These are phyloP conservation scores for Curvularia eragrostidis DNA, from an alignment of 2,329 filamentous ascomycete species.

Conservation along the genomic window DNA sequence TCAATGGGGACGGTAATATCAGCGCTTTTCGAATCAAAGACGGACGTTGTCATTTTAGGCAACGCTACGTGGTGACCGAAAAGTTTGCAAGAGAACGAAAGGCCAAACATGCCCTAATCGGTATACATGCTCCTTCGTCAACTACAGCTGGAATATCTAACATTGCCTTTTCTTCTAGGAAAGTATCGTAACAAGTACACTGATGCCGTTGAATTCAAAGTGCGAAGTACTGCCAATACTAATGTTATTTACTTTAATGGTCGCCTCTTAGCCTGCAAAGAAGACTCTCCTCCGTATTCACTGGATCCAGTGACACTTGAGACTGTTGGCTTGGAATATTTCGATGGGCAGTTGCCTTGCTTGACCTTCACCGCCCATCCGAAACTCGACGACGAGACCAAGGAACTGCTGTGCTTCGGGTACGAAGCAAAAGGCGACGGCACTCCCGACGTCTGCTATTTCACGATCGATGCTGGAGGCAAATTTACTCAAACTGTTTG, in stretches of 20 bases:
- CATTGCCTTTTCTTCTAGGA: not conserved
- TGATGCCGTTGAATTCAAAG: not conserved
- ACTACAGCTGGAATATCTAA: constrained; percentile 20
- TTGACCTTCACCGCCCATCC: constrained; percentile 32
- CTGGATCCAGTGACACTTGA: constrained; percentile 26
- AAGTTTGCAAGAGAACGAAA: constrained; percentile 34
- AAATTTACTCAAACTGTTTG: constrained; percentile 43
- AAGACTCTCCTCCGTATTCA: constrained; percentile 23
- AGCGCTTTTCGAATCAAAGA: constrained; percentile 41
- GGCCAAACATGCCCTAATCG: constrained; percentile 17
- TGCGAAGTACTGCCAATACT: constrained; percentile 8
- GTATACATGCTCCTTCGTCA: not conserved
- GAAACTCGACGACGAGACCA: constrained; percentile 22
- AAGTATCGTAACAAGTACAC: constrained; percentile 1
- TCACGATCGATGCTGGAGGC: constrained; percentile 38
- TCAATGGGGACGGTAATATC: constrained; percentile 43
- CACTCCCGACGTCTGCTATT: constrained; percentile 51
- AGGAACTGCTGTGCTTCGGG: constrained; percentile 26
- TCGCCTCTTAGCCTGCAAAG: constrained; percentile 12
- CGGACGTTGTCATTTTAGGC: constrained; percentile 41
- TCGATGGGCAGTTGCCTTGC: constrained; percentile 20
- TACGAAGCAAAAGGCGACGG: constrained; percentile 52
- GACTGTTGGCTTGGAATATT: constrained; percentile 16
- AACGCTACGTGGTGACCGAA: constrained; percentile 44
- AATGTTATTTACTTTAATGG: constrained; percentile 15